Conservation (phyloP, 2,329 filamentous ascomycete species). For the Lasiodiplodia theobromae region DNA sequence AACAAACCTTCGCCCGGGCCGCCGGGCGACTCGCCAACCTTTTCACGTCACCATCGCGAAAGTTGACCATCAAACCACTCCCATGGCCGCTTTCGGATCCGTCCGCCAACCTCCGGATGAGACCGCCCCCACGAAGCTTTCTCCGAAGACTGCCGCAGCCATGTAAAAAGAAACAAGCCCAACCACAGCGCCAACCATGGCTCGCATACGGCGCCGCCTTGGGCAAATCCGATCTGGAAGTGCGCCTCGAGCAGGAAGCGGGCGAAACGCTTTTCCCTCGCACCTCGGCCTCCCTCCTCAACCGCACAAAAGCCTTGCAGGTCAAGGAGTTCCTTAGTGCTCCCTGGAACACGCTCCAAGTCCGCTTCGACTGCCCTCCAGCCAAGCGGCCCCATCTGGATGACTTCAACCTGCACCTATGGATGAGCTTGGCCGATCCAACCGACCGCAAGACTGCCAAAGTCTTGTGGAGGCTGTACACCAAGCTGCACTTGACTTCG, state of each 20-base stretch:
- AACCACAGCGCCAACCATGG: not conserved
- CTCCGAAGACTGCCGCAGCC: not conserved
- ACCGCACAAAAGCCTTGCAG: not conserved
- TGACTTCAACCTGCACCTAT: constrained; percentile 34
- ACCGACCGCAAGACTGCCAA: constrained; percentile 29
- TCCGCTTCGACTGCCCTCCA: not conserved
- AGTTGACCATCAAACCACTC: not conserved
- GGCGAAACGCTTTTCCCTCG: not conserved
- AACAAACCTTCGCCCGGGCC: not conserved
- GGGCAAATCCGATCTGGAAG: not conserved
- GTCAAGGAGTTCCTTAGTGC: not conserved
- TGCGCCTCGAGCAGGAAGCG: not conserved
- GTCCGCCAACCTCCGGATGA: constrained; percentile 12
- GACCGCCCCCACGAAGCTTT: not conserved
- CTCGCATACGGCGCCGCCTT: not conserved
- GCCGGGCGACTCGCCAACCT: not conserved
- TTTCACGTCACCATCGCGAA: constrained; percentile 1
- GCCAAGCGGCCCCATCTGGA: not conserved
- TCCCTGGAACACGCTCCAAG: not conserved
- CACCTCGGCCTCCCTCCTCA: not conserved
- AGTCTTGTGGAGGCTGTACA: constrained; percentile 44
- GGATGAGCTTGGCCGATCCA: constrained; percentile 28
- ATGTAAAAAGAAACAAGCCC: not conserved
- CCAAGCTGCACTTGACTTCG: constrained; percentile 34
- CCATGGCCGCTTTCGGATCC: not conserved